A percentile compares a stretch with the other conserved stretches of the same genome.
Conservation (phyloP, 2,329 filamentous ascomycete species). For the Fusarium haematococcum region DNA sequence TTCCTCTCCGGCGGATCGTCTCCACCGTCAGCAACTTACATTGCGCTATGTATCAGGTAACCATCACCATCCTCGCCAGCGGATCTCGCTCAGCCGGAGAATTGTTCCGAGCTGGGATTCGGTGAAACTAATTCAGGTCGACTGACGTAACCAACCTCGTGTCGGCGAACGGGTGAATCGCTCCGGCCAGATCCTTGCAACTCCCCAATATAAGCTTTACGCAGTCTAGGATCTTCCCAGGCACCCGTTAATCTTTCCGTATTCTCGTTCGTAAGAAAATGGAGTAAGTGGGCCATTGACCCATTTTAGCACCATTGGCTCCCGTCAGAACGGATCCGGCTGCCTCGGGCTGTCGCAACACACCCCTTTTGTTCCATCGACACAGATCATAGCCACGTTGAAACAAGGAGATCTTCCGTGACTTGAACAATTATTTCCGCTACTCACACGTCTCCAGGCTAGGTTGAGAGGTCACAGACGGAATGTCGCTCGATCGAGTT, state of each 20-base stretch:
- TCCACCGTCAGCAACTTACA: neutral
- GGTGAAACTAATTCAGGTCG: neutral
- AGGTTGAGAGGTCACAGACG: neutral
- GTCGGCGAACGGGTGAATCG: neutral
- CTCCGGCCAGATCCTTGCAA: neutral
- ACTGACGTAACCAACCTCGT: neutral
- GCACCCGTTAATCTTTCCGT: neutral
- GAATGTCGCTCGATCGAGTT: neutral
- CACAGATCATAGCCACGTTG: neutral
- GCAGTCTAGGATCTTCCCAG: neutral
- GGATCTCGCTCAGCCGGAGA: neutral
- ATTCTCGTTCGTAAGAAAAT: neutral
- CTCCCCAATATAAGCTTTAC: neutral
- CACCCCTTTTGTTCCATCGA: neutral
- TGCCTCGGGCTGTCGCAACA: neutral
- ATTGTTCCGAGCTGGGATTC: neutral
- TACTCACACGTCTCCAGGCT: neutral
- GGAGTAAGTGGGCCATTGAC: neutral
- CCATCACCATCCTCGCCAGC: neutral
- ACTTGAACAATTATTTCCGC: neutral
- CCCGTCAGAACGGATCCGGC: neutral
- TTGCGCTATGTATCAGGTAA: neutral
- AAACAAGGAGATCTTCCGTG: neutral
- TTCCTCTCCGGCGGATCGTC: neutral
- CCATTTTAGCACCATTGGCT: neutral